phyloP scores from a whole-genome alignment of 805 yeast species.

The Hanseniaspora pseudoguilliermondii region DNA sequence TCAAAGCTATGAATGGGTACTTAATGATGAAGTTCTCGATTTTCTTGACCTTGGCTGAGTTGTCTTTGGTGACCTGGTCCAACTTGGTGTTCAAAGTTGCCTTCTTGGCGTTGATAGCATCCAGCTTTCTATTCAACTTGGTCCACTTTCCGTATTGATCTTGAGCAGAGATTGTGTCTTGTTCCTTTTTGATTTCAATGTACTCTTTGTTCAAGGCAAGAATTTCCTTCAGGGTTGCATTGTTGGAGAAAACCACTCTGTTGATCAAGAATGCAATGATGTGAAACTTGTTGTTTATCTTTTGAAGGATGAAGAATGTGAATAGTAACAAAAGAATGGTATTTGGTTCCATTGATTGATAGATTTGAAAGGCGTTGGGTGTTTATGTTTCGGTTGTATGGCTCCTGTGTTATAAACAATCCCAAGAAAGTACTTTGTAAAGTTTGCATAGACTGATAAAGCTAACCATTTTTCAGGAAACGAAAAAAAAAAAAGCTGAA shows the following conservation, averaged over 20 bases:
- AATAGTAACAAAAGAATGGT: neutral
- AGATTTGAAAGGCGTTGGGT: neutral
- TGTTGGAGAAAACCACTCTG: conserved; percentile 1
- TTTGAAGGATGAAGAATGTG: conserved; percentile 4
- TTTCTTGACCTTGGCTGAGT: conserved; percentile 15
- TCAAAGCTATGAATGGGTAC: conserved; percentile 23
- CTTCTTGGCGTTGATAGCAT: conserved; percentile 43
- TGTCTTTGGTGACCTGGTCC: conserved; percentile 12
- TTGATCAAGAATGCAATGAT: conserved; percentile 6
- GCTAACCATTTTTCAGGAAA: no score
- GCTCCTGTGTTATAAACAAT: no score
- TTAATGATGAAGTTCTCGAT: conserved; percentile 22
- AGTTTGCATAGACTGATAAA: no score
- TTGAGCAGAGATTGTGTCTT: conserved; percentile 63
- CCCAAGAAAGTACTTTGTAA: no score
- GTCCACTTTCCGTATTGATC: conserved; percentile 96
- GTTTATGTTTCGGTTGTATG: no score
- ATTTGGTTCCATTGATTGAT: conserved; percentile 4
- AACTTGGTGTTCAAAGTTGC: conserved; percentile 31
- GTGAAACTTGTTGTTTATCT: conserved; percentile 4
- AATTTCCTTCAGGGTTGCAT: neutral
- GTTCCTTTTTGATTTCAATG: conserved; percentile 35
- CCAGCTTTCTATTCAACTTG: conserved; percentile 62
- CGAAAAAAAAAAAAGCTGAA: no score
- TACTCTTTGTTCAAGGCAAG: conserved; percentile 29